Evolutionary conservation across 139 green algal genomes (phyloP).

Genomic region (Monoraphidium neglectum): DNA sequence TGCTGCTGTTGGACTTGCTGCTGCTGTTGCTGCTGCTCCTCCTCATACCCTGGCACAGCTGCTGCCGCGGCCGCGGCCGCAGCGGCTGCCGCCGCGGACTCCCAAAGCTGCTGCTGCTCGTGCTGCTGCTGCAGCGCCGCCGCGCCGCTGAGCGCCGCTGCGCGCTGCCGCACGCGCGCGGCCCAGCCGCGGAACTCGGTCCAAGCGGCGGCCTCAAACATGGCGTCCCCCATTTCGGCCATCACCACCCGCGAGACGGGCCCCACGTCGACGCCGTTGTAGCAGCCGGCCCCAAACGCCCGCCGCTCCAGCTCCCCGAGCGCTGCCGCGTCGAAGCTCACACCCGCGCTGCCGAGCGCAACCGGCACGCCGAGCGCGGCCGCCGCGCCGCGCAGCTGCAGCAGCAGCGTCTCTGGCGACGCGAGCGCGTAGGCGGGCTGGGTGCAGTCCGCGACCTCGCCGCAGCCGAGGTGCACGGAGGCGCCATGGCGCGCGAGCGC

Average conservation of each 20-base stretch:
- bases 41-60: too few relatives aligned
- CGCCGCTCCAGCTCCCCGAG: conserved; percentile 42
- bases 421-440: conserved; percentile 25
- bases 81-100: background rate
- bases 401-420: conserved; percentile 43
- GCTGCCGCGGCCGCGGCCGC: background rate
- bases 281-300: conserved; percentile 22
- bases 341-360: conserved; percentile 36
- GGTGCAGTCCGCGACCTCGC: conserved; percentile 35
- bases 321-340: conserved; percentile 45
- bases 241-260: conserved; percentile 38
- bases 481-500: conserved; percentile 38
- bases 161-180: conserved; percentile 35
- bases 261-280: conserved; percentile 20
- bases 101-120: background rate
- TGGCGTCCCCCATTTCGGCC: conserved; percentile 51
- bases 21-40: too few relatives aligned
- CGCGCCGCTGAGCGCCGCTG: conserved; percentile 9
- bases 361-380: conserved; percentile 48
- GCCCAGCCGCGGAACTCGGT: conserved; percentile 51
- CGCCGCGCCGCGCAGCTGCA: conserved; percentile 44
- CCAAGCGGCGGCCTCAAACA: conserved; percentile 67
- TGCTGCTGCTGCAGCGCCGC: conserved; percentile 4
- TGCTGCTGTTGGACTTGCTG: too few relatives aligned
- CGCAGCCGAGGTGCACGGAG: conserved; percentile 27